Evolutionary conservation across 2,329 filamentous ascomycete species (phyloP).

Genomic region (Trichoderma aggressivum): DNA sequence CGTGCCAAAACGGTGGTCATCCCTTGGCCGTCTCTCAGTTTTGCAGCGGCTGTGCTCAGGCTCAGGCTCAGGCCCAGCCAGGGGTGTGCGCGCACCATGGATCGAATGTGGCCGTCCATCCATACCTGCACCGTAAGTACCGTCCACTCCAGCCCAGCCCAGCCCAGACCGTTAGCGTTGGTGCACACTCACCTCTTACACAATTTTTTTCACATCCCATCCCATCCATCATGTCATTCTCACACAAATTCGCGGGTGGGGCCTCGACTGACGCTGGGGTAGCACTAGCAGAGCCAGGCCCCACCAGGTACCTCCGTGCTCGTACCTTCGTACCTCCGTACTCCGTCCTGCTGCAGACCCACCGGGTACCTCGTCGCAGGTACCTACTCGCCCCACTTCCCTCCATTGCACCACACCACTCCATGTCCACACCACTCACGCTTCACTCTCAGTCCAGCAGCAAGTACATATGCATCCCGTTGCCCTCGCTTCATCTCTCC

Average conservation of each 20-base stretch:
- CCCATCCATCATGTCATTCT: not conserved
- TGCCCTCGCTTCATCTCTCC: conserved; percentile 22
- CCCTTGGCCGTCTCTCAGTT: not conserved
- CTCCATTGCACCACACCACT: conserved; percentile 16
- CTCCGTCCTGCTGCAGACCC: not conserved
- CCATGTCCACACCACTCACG: conserved; percentile 12
- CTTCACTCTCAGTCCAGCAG: not conserved
- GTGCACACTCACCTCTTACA: not conserved
- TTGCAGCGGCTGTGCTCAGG: not conserved
- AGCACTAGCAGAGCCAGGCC: not conserved
- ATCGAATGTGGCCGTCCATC: not conserved
- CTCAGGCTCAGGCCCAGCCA: not conserved
- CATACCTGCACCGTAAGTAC: not conserved
- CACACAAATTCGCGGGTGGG: not conserved
- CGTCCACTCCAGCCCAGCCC: too few species aligned
- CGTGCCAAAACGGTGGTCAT: conserved; percentile 20
- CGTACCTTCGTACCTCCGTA: too few species aligned
- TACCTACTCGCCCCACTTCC: conserved; percentile 18
- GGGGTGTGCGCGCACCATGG: not conserved
- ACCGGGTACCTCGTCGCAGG: not conserved
- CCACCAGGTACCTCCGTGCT: not conserved
- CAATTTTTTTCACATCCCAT: not conserved
- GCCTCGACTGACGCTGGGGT: not conserved
- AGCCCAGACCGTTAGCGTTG: not conserved
- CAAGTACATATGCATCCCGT: conserved; percentile 25